Conservation (phyloP, 2,329 filamentous ascomycete species). For the Acephala macrosclerotiorum region DNA sequence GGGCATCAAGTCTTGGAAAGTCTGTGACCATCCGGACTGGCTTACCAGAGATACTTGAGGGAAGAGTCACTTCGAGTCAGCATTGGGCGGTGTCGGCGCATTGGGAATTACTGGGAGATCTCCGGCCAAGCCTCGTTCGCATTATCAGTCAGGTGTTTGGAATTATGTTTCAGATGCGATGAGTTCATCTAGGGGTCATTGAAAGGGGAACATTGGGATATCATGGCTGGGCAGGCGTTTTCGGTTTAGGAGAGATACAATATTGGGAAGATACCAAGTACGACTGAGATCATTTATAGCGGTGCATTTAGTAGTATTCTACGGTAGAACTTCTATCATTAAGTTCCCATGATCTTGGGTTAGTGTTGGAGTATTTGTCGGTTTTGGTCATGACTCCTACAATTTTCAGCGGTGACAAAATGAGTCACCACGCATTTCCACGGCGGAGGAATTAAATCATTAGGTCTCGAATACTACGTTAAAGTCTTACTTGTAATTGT, state of each 20-base stretch:
- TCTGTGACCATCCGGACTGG: slow-evolving; percentile 67
- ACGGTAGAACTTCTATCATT: background rate
- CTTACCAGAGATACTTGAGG: slow-evolving; percentile 44
- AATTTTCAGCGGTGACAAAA: background rate
- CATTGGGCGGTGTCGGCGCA: background rate
- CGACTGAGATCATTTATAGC: background rate
- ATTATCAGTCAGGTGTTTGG: background rate
- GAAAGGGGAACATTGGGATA: background rate
- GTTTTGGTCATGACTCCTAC: background rate
- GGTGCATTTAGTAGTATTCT: background rate
- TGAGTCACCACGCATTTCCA: background rate
- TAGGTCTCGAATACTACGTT: background rate
- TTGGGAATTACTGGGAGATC: background rate
- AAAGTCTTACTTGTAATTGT: background rate
- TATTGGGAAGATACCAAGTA: background rate
- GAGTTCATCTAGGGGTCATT: background rate
- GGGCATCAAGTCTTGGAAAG: slow-evolving; percentile 65
- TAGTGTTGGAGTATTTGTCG: background rate
- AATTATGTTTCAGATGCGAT: background rate
- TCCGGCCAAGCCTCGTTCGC: background rate
- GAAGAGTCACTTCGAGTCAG: background rate
- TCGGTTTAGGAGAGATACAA: background rate
- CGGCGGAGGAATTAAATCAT: background rate
- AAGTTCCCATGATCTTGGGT: background rate
- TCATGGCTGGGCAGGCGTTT: background rate